A percentile compares a stretch with the other conserved stretches of the same genome.
These are phyloP conservation scores for Carnegiea gigantea DNA, from an alignment of 179 eudicot species.

Conservation along the genomic window DNA sequence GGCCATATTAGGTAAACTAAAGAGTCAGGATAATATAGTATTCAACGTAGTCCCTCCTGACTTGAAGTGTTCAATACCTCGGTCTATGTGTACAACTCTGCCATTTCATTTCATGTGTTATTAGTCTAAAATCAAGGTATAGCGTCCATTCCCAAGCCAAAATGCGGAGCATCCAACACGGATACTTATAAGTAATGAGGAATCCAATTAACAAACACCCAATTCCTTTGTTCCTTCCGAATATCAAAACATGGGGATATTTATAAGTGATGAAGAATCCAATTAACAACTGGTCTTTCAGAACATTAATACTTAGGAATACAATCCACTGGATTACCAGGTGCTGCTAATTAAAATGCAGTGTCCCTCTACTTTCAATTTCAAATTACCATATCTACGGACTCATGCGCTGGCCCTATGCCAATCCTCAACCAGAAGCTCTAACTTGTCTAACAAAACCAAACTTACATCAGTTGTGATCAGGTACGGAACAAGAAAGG, in stretches of 20 bases:
- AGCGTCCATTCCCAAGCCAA: background rate
- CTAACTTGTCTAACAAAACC: background rate
- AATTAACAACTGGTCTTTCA: too few species aligned
- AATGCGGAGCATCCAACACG: background rate
- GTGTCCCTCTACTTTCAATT: background rate
- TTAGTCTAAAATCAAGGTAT: background rate
- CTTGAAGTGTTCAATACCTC: background rate
- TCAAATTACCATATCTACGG: background rate
- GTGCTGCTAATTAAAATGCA: background rate
- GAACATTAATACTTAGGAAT: too few species aligned
- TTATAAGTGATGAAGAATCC: too few species aligned
- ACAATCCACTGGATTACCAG: background rate
- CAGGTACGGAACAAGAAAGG: background rate
- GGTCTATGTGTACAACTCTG: background rate
- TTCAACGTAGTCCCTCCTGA: too few species aligned
- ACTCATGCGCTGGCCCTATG: background rate
- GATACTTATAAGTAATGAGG: background rate
- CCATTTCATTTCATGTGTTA: background rate
- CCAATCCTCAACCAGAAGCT: too few species aligned
- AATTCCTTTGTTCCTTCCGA: background rate
- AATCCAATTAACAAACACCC: background rate
- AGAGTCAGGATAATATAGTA: background rate
- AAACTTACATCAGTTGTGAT: background rate
- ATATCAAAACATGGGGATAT: background rate
- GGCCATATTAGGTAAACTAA: too few species aligned